Evolutionary conservation across 371 early-diverging fungal genomes (phyloP), one percentile per base, ranked within the genome.

Genomic region (Capillidium rhysosporum): DNA sequence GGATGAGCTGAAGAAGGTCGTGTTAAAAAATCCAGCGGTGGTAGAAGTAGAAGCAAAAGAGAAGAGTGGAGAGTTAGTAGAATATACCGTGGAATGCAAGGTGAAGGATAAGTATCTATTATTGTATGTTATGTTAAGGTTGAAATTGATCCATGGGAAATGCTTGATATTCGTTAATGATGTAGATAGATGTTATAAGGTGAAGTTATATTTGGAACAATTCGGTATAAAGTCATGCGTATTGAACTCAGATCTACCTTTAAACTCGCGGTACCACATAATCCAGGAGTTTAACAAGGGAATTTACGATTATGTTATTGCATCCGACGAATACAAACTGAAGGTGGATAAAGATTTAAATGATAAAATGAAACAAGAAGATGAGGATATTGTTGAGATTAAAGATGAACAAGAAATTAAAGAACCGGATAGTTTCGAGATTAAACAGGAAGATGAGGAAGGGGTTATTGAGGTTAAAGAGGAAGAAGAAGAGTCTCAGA

Each of bases 261-360:
- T 90, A 58, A 90, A 89, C 56, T 88, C 89, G 47, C 69, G 89
- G 61, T 81, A 80, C 60, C 92, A 95, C 61, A 89, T 93, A 57
- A 89, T 97, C 14, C 83, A 94, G 57, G 94, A 95, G 63, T 93
- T 94, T 66, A 95, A 95, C 67, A 77, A 85, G 40, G 98, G 98
- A n/a, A 76, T 89, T 1, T 97, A 92, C 65, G 89, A 92, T 56
- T 86, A 85, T 61, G 75, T 95, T 56, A 88, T 97, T 67, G 95
- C 98, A 5, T 90, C 93, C 0, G 98, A 97, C 58, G 92, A 90
- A 60, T 72, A 77, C 4, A 77, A 77, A 40, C 65, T 73, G 30
- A 76, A 73, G 56, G 82, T 79, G 12, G 86, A 85, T 57, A 69
- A 69, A 48, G 87, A 82, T 31, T 75, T 72, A 14, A 80, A 76